Base-by-base conservation (phyloP, 2,329 filamentous ascomycete species). In the Cytospora leucostoma region DNA sequence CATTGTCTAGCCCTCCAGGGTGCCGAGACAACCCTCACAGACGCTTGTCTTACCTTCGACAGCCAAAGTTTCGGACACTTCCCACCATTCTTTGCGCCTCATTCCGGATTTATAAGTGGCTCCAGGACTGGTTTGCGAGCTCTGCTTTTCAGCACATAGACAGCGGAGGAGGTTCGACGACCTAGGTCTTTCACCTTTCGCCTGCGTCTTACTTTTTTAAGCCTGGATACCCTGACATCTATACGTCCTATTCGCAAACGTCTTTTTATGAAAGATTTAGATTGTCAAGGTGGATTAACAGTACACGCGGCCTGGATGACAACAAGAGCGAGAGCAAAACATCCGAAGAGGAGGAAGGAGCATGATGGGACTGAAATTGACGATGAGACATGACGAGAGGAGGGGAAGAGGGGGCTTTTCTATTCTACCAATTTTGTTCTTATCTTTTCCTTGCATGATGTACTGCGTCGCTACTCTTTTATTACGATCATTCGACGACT, bases 191-290 rank as follows among this genome's bases (percentile, higher is more conserved):
- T 58, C 34, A 51, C 58, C 51, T 52, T 35, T 33, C 35, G 32
- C 32, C 34, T 47, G 21, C 33, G 52, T 21, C 52, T 54, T 58
- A 27, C 27, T 52, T 33, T 33, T 6, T 56, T 47, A 27, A 59
- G 49, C 49, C 27, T 62, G 54, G 54, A 58, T 58, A 62, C 61
- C 54, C 61, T 52, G 61, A 62, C 61, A 38, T 35, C 37, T 35
- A 49, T 35, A 58, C 38, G 56, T 47, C 15, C 40, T 13, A 7
- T 33, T 40, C 52, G 60, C 61, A 53, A 40, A 59, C 32, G 33
- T 15, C 27, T 49, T 37, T 35, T 44, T 40, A 47, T 40, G 50
- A 54, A 47, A 33, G 35, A 61, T 17, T 32, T 58, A 15, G 33
- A 34, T 49, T 53, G 40, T 17, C 37, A 53, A 27, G 13, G 17